These are phyloP conservation scores for Metschnikowia picachoensis DNA, from an alignment of 805 yeast species.

Conservation along the genomic window DNA sequence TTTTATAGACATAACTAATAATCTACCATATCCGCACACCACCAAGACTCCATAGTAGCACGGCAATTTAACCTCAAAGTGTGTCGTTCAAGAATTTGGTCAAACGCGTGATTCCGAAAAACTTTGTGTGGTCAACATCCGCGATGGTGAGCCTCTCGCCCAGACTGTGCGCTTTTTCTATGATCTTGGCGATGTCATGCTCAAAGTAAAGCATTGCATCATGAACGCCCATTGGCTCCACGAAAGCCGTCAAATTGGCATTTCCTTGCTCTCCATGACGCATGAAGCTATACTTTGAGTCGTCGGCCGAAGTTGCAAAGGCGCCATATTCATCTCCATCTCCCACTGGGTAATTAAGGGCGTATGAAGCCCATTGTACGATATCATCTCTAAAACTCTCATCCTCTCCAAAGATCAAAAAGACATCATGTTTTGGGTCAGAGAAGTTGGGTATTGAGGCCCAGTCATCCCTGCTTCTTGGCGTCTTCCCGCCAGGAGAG, in stretches of 20 bases:
- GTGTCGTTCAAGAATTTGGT: constrained; percentile 14
- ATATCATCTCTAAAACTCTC: constrained; percentile 41
- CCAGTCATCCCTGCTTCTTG: constrained; percentile 30
- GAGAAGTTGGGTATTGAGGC: constrained; percentile 27
- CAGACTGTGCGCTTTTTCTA: constrained; percentile 3
- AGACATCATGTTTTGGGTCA: constrained; percentile 24
- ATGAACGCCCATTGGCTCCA: constrained; percentile 20
- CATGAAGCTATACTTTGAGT: constrained; percentile 21
- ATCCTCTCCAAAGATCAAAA: constrained; percentile 38
- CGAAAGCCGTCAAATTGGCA: constrained; percentile 19
- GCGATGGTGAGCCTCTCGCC: constrained; percentile 10
- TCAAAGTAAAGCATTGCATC: constrained; percentile 19
- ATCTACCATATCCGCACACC: background rate
- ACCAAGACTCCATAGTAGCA: background rate
- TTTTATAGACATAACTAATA: constrained; percentile 5
- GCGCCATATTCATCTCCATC: constrained; percentile 24
- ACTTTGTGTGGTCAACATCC: constrained; percentile 12
- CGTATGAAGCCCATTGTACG: constrained; percentile 31
- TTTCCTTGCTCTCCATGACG: constrained; percentile 16
- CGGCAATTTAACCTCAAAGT: background rate
- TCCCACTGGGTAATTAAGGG: constrained; percentile 26
- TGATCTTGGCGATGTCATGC: constrained; percentile 3
- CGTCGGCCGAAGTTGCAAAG: constrained; percentile 19
- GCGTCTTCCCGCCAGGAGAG: constrained; percentile 26
- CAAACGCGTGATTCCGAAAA: constrained; percentile 13